Percentiles rank a stretch among this genome's conserved stretches.
phyloP scores from a whole-genome alignment of 176 grass and related monocot species.

The Dendrocalamus sinicus region DNA sequence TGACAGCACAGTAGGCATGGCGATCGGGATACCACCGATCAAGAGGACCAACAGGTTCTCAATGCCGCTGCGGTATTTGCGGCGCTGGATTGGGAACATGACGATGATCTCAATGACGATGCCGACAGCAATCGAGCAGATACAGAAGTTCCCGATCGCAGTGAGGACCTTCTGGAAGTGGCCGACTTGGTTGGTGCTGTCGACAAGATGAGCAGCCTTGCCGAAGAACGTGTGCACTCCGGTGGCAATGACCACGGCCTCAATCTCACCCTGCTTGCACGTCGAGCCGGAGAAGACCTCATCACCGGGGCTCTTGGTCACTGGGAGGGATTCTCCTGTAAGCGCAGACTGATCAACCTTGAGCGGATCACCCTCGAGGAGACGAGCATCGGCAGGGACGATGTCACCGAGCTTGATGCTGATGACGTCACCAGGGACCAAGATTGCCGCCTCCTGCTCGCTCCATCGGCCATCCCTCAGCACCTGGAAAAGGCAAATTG shows the following conservation, averaged over 20 bases:
- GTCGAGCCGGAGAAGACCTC: constrained; percentile 97
- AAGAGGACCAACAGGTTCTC: constrained; percentile 94
- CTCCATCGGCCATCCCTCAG: constrained; percentile 90
- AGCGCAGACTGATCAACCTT: constrained; percentile 95
- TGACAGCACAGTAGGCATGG: constrained; percentile 92
- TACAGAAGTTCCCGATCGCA: constrained; percentile 97
- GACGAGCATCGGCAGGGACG: constrained; percentile 93
- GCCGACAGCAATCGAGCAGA: constrained; percentile 87
- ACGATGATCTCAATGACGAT: constrained; percentile 95
- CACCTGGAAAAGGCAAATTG: constrained; percentile 50
- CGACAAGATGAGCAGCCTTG: constrained; percentile 97
- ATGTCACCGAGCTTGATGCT: constrained; percentile 98
- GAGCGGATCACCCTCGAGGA: constrained; percentile 87
- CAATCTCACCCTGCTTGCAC: constrained; percentile 95
- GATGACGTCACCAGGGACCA: constrained; percentile 92
- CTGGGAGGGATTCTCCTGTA: constrained; percentile 86
- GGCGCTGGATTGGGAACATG: constrained; percentile 96
- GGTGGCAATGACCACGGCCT: constrained; percentile 99
- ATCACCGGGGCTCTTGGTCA: constrained; percentile 78
- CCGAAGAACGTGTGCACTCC: constrained; percentile 99
- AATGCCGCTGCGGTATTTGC: constrained; percentile 71
- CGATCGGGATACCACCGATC: constrained; percentile 97
- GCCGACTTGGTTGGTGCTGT: constrained; percentile 96
- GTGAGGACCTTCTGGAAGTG: constrained; percentile 98
- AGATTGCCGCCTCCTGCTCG: constrained; percentile 88